Evolutionary conservation across 228 moss, liverwort and hornwort genomes (phyloP).

Genomic region (Sphagnum magellanicum): DNA sequence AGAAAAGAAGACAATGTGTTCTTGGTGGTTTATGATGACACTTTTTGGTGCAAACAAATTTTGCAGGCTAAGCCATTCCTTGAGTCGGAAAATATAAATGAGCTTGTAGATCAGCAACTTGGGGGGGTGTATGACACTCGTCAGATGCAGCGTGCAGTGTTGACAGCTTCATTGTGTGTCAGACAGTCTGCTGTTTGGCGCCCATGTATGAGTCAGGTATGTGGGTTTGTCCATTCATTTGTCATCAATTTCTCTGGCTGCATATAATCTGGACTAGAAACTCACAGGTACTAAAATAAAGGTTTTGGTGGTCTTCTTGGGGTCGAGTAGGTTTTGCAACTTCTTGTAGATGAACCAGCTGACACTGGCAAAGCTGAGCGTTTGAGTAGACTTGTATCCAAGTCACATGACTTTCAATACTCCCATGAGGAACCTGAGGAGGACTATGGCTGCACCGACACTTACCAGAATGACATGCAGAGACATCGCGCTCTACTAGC

Average conservation of each 20-base stretch:
- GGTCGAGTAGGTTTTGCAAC: slow-evolving; percentile 48
- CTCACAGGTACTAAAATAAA: not conserved
- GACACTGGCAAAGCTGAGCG: slow-evolving; percentile 55
- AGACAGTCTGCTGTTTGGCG: slow-evolving; percentile 87
- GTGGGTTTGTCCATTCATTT: not conserved
- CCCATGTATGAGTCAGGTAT: slow-evolving; percentile 78
- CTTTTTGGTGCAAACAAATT: no score
- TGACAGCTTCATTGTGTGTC: slow-evolving; percentile 74
- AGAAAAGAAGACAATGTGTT: no score
- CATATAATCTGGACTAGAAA: not conserved
- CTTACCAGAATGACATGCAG: slow-evolving; percentile 84
- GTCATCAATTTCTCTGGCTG: no score
- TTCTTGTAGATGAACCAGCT: slow-evolving; percentile 54
- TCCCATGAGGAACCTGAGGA: slow-evolving; percentile 45
- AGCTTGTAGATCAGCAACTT: slow-evolving; percentile 70
- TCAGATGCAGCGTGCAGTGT: slow-evolving; percentile 68
- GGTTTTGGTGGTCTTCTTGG: not conserved
- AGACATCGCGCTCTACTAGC: slow-evolving; percentile 91
- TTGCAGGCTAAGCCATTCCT: slow-evolving; percentile 76
- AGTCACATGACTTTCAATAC: slow-evolving; percentile 52
- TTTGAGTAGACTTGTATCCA: slow-evolving; percentile 49
- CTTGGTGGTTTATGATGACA: no score
- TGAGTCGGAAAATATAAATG: slow-evolving; percentile 52
- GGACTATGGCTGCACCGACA: slow-evolving; percentile 65
- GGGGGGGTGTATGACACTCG: slow-evolving; percentile 48